A percentile compares a stretch with the other conserved stretches of the same genome.
These are phyloP conservation scores for Talaromyces sp. DNA, from an alignment of 2,329 filamentous ascomycete species.

Conservation along the genomic window DNA sequence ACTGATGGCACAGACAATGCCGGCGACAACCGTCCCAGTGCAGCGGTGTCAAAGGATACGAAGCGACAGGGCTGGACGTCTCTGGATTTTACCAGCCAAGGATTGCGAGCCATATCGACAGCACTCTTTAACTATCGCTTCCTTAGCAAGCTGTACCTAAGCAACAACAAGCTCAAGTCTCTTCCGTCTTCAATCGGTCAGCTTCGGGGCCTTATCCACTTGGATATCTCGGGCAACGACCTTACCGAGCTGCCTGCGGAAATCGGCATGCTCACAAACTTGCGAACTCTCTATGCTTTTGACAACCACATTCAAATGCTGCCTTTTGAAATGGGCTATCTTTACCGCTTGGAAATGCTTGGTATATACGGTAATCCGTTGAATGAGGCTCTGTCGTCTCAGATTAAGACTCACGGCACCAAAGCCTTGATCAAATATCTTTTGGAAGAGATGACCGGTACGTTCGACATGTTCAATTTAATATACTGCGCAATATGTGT, in stretches of 20 bases:
- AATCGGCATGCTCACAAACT: conserved; percentile 92
- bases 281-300: conserved; percentile 80
- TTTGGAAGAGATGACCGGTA: conserved; percentile 79
- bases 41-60: conserved; percentile 54
- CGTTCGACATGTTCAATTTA: conserved; percentile 30
- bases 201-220: conserved; percentile 71
- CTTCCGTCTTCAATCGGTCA: conserved; percentile 79
- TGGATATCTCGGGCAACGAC: conserved; percentile 87
- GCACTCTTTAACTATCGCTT: conserved; percentile 85
- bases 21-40: conserved; percentile 58
- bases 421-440: conserved; percentile 76
- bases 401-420: conserved; percentile 82
- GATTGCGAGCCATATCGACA: conserved; percentile 72
- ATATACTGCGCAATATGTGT: too few relatives aligned
- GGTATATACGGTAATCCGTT: conserved; percentile 91
- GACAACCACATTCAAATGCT: conserved; percentile 82
- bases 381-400: conserved; percentile 68
- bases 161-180: conserved; percentile 79
- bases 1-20: conserved; percentile 43
- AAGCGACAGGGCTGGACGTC: conserved; percentile 81
- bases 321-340: conserved; percentile 79
- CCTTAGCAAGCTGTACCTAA: conserved; percentile 85
- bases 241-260: conserved; percentile 77
- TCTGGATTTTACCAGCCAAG: conserved; percentile 93
- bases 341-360: conserved; percentile 82